Percentiles rank a stretch among this genome's conserved stretches.
These are phyloP conservation scores for Pichia sp. DNA, from an alignment of 1,139 yeast species.

Conservation along the genomic window DNA sequence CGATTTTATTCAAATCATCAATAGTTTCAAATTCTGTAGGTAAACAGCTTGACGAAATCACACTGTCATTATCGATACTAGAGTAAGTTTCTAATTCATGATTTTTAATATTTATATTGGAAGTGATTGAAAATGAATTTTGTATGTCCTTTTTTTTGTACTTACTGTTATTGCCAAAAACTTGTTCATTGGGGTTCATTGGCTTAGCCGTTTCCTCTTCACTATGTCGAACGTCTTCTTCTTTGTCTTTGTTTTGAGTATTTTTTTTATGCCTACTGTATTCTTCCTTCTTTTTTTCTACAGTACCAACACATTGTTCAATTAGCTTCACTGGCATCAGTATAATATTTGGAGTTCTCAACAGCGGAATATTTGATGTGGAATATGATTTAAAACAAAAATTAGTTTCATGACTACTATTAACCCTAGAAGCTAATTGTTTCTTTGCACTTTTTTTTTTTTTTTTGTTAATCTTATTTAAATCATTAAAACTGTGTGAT, in stretches of 20 bases:
- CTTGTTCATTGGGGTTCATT: not conserved
- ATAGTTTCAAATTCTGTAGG: slow-evolving; percentile 3
- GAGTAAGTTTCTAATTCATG: not conserved
- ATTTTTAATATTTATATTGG: not conserved
- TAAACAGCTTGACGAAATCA: not conserved
- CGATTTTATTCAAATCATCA: slow-evolving; percentile 7
- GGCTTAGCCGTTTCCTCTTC: too few relatives aligned
- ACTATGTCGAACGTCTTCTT: too few relatives aligned
- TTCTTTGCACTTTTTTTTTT: not conserved
- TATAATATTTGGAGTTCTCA: not conserved
- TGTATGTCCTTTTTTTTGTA: not conserved
- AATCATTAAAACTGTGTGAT: not conserved
- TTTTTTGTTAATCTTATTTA: not conserved
- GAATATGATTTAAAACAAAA: not conserved
- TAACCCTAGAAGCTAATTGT: not conserved
- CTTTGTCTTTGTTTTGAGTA: too few relatives aligned
- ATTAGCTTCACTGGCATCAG: not conserved
- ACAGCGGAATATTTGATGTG: not conserved
- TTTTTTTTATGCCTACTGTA: not conserved
- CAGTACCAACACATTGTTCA: too few relatives aligned
- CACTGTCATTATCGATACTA: too few relatives aligned
- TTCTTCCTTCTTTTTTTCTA: too few relatives aligned
- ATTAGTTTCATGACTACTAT: not conserved
- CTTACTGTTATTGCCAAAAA: not conserved
- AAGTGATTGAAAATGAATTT: not conserved